Percentiles rank a stretch among this genome's conserved stretches.
Evolutionary conservation across 2,329 filamentous ascomycete genomes (phyloP).

Genomic region (Beauveria asiatica): DNA sequence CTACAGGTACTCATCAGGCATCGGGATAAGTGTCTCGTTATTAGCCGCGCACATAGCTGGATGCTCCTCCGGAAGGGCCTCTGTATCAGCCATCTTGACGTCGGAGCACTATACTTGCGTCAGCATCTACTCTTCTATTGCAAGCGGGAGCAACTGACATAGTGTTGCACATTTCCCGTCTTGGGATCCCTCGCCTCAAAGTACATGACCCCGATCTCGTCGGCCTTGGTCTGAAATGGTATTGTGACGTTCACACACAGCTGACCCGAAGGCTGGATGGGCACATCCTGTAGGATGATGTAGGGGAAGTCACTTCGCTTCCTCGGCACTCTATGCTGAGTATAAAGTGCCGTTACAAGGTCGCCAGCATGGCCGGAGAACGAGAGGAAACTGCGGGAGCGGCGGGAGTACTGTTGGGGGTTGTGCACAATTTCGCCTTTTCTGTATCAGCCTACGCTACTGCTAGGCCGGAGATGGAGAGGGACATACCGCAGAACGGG

Average conservation of each 20-base stretch:
- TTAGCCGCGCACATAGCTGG: constrained; percentile 3
- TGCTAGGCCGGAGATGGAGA: not conserved
- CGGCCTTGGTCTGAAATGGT: not conserved
- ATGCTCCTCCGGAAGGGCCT: constrained; percentile 2
- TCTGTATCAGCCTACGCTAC: not conserved
- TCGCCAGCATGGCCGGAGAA: constrained; percentile 1
- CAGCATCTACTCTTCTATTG: not conserved
- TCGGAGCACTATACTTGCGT: not conserved
- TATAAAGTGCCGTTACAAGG: not conserved
- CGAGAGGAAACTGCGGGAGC: constrained; percentile 3
- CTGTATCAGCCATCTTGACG: not conserved
- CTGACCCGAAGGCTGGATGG: not conserved
- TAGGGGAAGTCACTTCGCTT: not conserved
- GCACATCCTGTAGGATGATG: not conserved
- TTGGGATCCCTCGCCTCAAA: constrained; percentile 1
- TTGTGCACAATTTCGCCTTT: not conserved
- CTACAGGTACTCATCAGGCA: constrained; percentile 2
- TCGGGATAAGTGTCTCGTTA: constrained; percentile 5
- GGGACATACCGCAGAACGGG: not conserved
- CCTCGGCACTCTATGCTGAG: not conserved
- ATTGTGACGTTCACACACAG: constrained; percentile 2
- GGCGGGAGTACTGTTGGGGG: not conserved
- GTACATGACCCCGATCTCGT: constrained; percentile 4
- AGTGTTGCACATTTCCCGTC: not conserved
- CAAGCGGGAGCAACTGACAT: not conserved